Base-by-base conservation (phyloP, 2,329 filamentous ascomycete species). In the Neophaeococcomyces aloes region DNA sequence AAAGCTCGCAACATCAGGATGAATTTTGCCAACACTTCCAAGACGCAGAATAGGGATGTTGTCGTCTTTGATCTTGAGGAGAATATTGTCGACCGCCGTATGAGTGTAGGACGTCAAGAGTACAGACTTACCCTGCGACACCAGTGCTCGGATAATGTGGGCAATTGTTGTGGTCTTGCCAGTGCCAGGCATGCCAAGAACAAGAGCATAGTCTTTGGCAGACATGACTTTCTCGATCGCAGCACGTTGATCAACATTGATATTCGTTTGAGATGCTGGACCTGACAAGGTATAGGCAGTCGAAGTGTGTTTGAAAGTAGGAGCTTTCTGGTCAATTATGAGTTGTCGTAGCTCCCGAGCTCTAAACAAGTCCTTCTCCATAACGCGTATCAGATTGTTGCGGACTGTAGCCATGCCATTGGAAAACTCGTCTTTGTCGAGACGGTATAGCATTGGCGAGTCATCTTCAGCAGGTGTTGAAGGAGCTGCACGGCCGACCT, bases 161-260 rank as follows among this genome's bases (percentile, higher is more conserved):
- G 89, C 87, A 57, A 98, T 96, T 0, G 91, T 98, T 0, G 91
- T 98, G 2, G 91, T 98, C 64, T 98, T 98, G 46, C 91, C 91
- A 0, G 91, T 98, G 6, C 91, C 91, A 1, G 91, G 91, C 91
- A 98, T 98, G 21, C 91, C 91, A 15, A 98, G 76, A 10, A 98
- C 88, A n/a, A 98, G 72, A 6, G 91, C 89, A 62, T 96, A 98
- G 65, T 98, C 88, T 53, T 84, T 77, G 2, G 91, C 89, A 56
- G 83, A 86, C 83, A 98, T 93, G 30, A 98, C 89, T 63, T 95
- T 96, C 54, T 86, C 76, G 41, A 98, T 87, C 0, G 91, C 91
- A 46, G 72, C 74, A 56, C 74, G 79, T 62, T 98, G 91, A 58
- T 96, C 91, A 7, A 84, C 71, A 53, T 98, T 98, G 54, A 98